Evolutionary conservation across 805 yeast genomes (phyloP).

Genomic region (Saturnispora sekii): DNA sequence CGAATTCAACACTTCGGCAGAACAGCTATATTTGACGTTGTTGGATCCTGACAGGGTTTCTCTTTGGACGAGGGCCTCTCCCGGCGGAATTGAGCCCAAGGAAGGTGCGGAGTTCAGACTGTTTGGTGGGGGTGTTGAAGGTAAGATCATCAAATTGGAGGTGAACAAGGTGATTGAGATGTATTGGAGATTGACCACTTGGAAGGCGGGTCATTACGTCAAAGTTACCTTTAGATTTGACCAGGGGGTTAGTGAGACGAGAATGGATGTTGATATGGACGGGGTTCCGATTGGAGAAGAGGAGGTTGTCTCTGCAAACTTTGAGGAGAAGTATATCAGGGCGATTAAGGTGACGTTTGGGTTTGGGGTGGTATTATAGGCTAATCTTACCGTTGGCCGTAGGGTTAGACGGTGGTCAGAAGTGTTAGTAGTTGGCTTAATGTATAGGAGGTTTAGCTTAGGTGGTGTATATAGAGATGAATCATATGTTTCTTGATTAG

Average conservation of each 20-base stretch:
- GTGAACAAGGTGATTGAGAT: conserved; percentile 52
- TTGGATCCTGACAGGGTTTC: conserved; percentile 67
- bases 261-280: conserved; percentile 58
- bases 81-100: conserved; percentile 39
- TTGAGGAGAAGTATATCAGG: conserved; percentile 81
- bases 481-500: too few relatives aligned
- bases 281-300: conserved; percentile 97
- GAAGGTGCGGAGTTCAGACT: conserved; percentile 58
- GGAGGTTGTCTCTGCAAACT: conserved; percentile 73
- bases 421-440: too few relatives aligned
- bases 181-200: conserved; percentile 80
- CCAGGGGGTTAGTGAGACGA: conserved; percentile 80
- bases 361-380: conserved; percentile 76
- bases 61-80: conserved; percentile 85
- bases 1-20: conserved; percentile 78
- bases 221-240: conserved; percentile 53
- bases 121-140: conserved; percentile 82
- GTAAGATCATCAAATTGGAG: conserved; percentile 54
- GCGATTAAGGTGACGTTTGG: conserved; percentile 90
- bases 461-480: too few relatives aligned
- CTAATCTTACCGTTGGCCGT: neutral
- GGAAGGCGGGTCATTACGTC: conserved; percentile 84
- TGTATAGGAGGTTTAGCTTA: too few relatives aligned
- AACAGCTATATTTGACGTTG: conserved; percentile 71
- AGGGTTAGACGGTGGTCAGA: too few relatives aligned